A percentile compares a stretch with the other conserved stretches of the same genome.
Evolutionary conservation across 2,329 filamentous ascomycete genomes (phyloP).

Genomic region (Hymenoscyphus albidus): DNA sequence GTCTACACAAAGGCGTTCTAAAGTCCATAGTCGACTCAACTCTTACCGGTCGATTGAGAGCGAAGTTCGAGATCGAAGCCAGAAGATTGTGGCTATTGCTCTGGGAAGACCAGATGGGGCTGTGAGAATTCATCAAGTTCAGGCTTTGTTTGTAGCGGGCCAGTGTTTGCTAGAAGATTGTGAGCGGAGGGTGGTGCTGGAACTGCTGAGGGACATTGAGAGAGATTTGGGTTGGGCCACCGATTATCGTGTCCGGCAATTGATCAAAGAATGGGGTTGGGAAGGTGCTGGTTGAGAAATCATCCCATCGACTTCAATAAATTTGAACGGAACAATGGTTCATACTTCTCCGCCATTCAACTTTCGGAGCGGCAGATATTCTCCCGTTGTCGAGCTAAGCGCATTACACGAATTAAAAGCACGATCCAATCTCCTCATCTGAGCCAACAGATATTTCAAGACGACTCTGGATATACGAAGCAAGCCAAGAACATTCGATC

Average conservation of each 20-base stretch:
- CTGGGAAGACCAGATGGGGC: constrained; percentile 52
- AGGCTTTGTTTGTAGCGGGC: constrained; percentile 59
- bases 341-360: not conserved
- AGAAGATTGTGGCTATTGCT: constrained; percentile 59
- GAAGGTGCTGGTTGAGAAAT: constrained; percentile 18
- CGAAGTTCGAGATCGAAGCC: constrained; percentile 53
- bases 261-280: constrained; percentile 44
- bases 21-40: constrained; percentile 50
- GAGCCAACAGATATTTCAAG: not conserved
- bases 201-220: constrained; percentile 55
- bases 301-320: not conserved
- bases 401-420: not conserved
- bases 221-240: constrained; percentile 62
- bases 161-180: constrained; percentile 52
- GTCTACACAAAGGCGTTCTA: constrained; percentile 48
- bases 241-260: constrained; percentile 54
- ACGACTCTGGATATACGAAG: not conserved
- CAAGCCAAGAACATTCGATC: not conserved
- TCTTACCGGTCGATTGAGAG: constrained; percentile 54
- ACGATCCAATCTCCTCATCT: not conserved
- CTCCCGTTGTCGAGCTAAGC: not conserved
- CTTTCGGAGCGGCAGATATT: not conserved
- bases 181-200: constrained; percentile 53
- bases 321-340: not conserved
- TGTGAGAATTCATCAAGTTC: constrained; percentile 54